phyloP scores from a whole-genome alignment of 2,329 filamentous ascomycete genomes.

The Xylariales sp. region DNA sequence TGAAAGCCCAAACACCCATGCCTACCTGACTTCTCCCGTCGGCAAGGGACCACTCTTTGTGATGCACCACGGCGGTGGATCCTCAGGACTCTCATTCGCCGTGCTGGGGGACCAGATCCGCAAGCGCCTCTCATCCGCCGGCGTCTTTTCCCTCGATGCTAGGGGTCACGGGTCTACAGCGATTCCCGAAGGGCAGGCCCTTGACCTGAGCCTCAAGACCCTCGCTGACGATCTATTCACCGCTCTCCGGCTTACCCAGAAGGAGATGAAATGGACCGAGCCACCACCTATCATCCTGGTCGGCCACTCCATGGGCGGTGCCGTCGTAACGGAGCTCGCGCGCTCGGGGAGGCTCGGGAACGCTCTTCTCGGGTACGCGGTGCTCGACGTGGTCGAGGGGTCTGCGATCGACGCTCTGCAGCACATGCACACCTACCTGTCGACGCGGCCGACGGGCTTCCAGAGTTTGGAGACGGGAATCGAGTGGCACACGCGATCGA shows the following conservation, averaged over 20 bases:
- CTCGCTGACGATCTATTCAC: conserved; percentile 78
- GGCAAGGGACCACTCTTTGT: conserved; percentile 85
- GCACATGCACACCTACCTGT: conserved; percentile 93
- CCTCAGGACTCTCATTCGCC: conserved; percentile 92
- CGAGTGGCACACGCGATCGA: conserved; percentile 91
- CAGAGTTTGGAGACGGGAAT: conserved; percentile 81
- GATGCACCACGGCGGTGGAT: conserved; percentile 94
- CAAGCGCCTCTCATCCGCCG: conserved; percentile 80
- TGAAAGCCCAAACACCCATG: conserved; percentile 75
- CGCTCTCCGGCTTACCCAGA: conserved; percentile 75
- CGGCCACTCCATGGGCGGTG: conserved; percentile 92
- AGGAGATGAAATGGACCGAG: conserved; percentile 76
- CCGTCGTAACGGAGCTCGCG: conserved; percentile 87
- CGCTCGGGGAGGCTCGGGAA: conserved; percentile 72
- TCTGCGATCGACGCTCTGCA: conserved; percentile 94
- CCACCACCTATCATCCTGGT: conserved; percentile 84
- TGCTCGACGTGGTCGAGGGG: conserved; percentile 95
- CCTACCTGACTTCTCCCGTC: conserved; percentile 85
- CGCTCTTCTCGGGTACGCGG: conserved; percentile 83
- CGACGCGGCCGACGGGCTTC: conserved; percentile 82
- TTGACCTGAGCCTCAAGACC: conserved; percentile 78
- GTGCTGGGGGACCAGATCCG: conserved; percentile 81
- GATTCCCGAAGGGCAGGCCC: conserved; percentile 53
- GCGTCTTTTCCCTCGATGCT: conserved; percentile 86
- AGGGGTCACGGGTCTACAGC: conserved; percentile 84